phyloP scores from a whole-genome alignment of 2,329 filamentous ascomycete species.

The Cercospora berteroae region DNA sequence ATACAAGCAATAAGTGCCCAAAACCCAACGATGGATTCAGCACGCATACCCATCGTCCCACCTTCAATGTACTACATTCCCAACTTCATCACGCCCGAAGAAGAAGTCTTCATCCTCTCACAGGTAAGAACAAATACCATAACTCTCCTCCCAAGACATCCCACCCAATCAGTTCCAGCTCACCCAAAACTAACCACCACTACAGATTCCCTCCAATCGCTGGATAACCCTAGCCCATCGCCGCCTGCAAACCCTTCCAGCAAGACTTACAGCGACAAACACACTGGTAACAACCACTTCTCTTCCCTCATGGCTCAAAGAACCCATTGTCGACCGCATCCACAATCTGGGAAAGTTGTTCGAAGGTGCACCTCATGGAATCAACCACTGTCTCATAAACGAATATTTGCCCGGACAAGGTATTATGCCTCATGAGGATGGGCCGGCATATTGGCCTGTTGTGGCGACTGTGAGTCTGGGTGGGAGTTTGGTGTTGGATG shows the following conservation, averaged over 20 bases:
- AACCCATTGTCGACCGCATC: constrained; percentile 64
- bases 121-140: constrained; percentile 58
- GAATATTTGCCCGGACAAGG: constrained; percentile 84
- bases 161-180: too few species aligned
- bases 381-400: constrained; percentile 93
- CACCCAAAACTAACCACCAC: not conserved
- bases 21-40: constrained; percentile 11
- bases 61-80: constrained; percentile 77
- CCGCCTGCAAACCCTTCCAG: constrained; percentile 87
- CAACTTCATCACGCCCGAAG: constrained; percentile 73
- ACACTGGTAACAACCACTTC: constrained; percentile 68
- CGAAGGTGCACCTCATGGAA: constrained; percentile 67
- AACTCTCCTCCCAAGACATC: too few species aligned
- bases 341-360: constrained; percentile 51
- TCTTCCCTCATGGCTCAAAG: constrained; percentile 71
- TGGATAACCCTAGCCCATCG: constrained; percentile 90
- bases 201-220: constrained; percentile 51
- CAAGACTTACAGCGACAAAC: constrained; percentile 70
- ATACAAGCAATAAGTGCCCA: not conserved
- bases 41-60: constrained; percentile 23
- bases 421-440: constrained; percentile 98
- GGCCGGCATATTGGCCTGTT: constrained; percentile 77
- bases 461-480: constrained; percentile 90
- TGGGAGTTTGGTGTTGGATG: constrained; percentile 71
- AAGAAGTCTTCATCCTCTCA: constrained; percentile 68